Percentiles rank a stretch among this genome's conserved stretches.
Conservation (phyloP, 2,329 filamentous ascomycete species). For the Phaeomoniella chlamydospora region DNA sequence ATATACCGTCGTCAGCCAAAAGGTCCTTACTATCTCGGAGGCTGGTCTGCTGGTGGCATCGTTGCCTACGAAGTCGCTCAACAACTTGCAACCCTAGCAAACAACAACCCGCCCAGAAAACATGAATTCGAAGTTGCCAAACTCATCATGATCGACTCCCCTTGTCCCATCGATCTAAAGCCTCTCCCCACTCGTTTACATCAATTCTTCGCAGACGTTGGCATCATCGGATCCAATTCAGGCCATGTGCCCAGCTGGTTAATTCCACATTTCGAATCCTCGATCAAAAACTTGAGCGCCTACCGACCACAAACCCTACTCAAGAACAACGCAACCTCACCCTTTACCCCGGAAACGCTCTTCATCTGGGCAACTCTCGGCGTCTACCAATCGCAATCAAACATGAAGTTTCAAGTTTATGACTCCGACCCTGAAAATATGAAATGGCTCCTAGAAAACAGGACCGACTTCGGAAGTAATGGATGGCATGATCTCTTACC, state of each 20-base stretch:
- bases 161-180: slow-evolving; percentile 52
- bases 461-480: slow-evolving; percentile 4
- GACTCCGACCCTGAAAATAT: slow-evolving; percentile 6
- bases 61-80: slow-evolving; percentile 29
- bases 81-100: slow-evolving; percentile 5
- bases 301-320: slow-evolving; percentile 14
- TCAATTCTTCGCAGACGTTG: slow-evolving; percentile 27
- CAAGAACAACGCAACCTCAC: neutral
- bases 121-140: slow-evolving; percentile 26
- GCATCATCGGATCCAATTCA: slow-evolving; percentile 27
- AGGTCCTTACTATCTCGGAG: slow-evolving; percentile 50
- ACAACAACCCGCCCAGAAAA: slow-evolving; percentile 8
- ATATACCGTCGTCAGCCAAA: slow-evolving; percentile 31
- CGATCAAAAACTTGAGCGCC: slow-evolving; percentile 26
- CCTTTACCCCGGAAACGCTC: neutral
- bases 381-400: slow-evolving; percentile 4
- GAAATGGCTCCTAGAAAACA: slow-evolving; percentile 6
- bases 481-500: slow-evolving; percentile 5
- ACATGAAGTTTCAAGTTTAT: slow-evolving; percentile 3
- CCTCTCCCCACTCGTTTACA: slow-evolving; percentile 41
- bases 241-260: slow-evolving; percentile 27
- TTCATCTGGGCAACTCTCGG: slow-evolving; percentile 3
- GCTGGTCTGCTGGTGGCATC: slow-evolving; percentile 67
- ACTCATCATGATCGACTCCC: slow-evolving; percentile 52
- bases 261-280: slow-evolving; percentile 31